Evolutionary conservation across 2,329 filamentous ascomycete species (phyloP).

Genomic region (Aureobasidium sp.): DNA sequence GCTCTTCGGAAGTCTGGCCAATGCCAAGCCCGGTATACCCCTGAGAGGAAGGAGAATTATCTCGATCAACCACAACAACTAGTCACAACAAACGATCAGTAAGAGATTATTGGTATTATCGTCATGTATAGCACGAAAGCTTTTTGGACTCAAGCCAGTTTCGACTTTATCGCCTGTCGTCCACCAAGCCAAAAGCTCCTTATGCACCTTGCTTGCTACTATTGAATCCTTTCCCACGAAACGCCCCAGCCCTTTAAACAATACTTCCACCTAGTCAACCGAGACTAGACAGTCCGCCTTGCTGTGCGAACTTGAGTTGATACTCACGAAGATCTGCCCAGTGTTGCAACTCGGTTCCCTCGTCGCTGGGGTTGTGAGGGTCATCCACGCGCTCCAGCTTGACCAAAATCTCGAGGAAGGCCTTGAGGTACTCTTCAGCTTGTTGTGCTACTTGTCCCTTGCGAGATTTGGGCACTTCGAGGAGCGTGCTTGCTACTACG

Average conservation of each 20-base stretch:
- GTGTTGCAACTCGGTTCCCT: conserved; percentile 66
- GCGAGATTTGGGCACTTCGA: conserved; percentile 52
- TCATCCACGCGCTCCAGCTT: conserved; percentile 58
- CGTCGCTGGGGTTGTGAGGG: conserved; percentile 42
- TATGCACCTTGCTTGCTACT: conserved; percentile 4
- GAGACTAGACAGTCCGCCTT: conserved; percentile 47
- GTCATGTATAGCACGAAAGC: conserved; percentile 1
- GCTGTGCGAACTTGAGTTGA: conserved; percentile 63
- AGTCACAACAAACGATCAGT: background rate
- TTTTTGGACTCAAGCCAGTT: background rate
- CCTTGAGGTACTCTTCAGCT: conserved; percentile 63
- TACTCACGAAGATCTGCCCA: conserved; percentile 78
- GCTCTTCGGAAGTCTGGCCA: conserved; percentile 7
- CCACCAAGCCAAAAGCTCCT: background rate
- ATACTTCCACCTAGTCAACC: conserved; percentile 18
- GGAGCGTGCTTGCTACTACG: conserved; percentile 71
- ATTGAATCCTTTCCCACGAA: background rate
- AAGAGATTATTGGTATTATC: background rate
- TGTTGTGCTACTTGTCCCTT: conserved; percentile 48
- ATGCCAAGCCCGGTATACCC: conserved; percentile 4
- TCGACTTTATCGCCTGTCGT: background rate
- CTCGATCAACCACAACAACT: background rate
- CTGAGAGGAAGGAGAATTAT: conserved; percentile 1
- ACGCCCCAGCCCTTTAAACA: background rate
- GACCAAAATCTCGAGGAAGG: conserved; percentile 67